Percentiles rank a stretch among this genome's conserved stretches.
Evolutionary conservation across 306 rosid species (phyloP).

Genomic region (Prunus salicina): DNA sequence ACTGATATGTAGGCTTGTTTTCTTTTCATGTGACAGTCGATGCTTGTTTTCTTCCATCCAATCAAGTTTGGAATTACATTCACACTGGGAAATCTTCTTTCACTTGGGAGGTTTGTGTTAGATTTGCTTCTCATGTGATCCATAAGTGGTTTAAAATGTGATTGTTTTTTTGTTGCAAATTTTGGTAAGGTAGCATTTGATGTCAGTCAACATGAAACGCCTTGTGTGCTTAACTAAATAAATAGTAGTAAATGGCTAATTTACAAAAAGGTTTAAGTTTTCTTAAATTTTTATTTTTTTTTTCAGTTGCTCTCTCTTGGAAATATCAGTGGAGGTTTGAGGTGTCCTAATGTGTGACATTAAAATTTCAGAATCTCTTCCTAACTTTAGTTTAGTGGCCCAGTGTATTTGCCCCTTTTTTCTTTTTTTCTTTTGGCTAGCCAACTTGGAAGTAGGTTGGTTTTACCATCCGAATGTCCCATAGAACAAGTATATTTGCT

Average conservation of each 20-base stretch:
- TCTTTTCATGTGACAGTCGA: slow-evolving; percentile 58
- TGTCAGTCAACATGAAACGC: not conserved
- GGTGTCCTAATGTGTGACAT: not conserved
- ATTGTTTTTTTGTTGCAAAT: not conserved
- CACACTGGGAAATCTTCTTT: slow-evolving; percentile 91
- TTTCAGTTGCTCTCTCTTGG: not conserved
- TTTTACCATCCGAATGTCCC: not conserved
- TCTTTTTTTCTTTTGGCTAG: not conserved
- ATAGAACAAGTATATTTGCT: not conserved
- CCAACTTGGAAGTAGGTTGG: not conserved
- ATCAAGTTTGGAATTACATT: slow-evolving; percentile 86
- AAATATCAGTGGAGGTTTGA: not conserved
- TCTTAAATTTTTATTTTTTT: no score
- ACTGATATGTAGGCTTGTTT: slow-evolving; percentile 31
- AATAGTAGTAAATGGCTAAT: not conserved
- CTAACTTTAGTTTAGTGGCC: not conserved
- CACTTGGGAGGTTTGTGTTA: slow-evolving; percentile 80
- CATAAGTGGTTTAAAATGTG: not conserved
- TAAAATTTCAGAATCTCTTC: not conserved
- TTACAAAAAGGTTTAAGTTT: not conserved
- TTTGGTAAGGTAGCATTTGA: not conserved
- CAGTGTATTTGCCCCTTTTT: not conserved
- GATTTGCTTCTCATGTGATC: slow-evolving; percentile 8
- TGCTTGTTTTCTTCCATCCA: slow-evolving; percentile 91
- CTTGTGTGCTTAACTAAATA: not conserved